Evolutionary conservation across 371 early-diverging fungal genomes (phyloP), one percentile per base, ranked within the genome.

Genomic region (Zychaea mexicana): DNA sequence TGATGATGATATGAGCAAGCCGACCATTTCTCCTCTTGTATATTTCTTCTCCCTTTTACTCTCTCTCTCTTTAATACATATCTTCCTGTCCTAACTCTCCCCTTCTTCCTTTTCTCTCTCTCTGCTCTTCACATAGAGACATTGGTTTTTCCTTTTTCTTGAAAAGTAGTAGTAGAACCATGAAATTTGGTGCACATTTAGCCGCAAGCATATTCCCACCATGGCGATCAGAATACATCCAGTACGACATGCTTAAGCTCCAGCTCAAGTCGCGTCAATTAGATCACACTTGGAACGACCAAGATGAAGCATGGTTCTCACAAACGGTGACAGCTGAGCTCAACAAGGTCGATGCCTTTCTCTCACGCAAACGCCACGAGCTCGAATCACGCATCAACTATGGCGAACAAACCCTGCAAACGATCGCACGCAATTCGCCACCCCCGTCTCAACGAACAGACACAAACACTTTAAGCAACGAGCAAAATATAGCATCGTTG

Each of bases 291-390:
- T 88, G 87, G 68, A 81, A 85, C 9, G 84, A 79, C 24, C 71
- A 78, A 54, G 88, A 89, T 42, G 95, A 94, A 69, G 72, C 78
- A 3, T 84, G 86, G 45, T 94, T 94, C 74, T 83, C 92, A n/a
- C 82, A 86, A 63, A 64, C 81, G 22, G 68, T 94, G 19, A 86
- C 86, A 31, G 74, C 85, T 9, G 95, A 95, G 70, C 85, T 94
- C 31, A 88, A 89, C 61, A 94, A 93, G 85, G 93, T 93, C 32
- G 85, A 88, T 42, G 81, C 86, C 42, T 94, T 94, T 73, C 85
- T 92, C 52, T 74, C 85, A 49, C 81, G 90, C 64, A 94, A 95
- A 74, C 76, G 88, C 65, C 88, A 88, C 57, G 96, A 96, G 71
- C 84, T 95, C 26, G 86, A 87, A 59, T 85, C 91, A 27, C 84